A percentile compares a stretch with the other conserved stretches of the same genome.
phyloP scores from a whole-genome alignment of 1,284 basidiomycete genomes.

The Naganishia sp. region DNA sequence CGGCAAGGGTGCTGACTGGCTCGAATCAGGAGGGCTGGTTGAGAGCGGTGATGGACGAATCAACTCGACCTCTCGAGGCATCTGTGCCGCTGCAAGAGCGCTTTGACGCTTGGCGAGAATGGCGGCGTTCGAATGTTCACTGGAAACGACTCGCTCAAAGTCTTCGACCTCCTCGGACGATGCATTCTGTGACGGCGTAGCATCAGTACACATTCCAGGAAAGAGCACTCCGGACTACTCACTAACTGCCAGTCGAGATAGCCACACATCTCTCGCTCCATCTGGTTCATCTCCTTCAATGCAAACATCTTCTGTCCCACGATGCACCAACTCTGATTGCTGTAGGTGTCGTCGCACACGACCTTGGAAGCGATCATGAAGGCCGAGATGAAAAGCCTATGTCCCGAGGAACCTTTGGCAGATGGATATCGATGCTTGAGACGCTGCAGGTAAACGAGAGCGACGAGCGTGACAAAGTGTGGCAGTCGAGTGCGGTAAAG shows the following conservation, averaged over 20 bases:
- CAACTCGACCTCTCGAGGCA: not conserved
- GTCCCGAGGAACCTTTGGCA: constrained; percentile 85
- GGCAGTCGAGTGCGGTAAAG: constrained; percentile 85
- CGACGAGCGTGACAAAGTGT: constrained; percentile 76
- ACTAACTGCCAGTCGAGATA: constrained; percentile 85
- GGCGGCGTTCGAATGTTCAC: constrained; percentile 58
- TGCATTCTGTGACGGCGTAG: constrained; percentile 25
- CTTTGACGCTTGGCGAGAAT: constrained; percentile 22
- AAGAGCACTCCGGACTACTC: not conserved
- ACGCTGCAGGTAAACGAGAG: constrained; percentile 78
- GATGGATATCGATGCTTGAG: constrained; percentile 89
- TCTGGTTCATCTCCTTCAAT: constrained; percentile 88
- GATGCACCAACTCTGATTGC: constrained; percentile 92
- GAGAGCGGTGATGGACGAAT: constrained; percentile 7
- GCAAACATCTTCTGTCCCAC: constrained; percentile 90
- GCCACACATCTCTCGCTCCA: constrained; percentile 91
- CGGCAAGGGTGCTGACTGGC: constrained; percentile 15
- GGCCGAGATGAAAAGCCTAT: constrained; percentile 85
- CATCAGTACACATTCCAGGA: not conserved
- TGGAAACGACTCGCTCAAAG: constrained; percentile 65
- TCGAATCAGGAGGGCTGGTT: not conserved
- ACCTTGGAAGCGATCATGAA: constrained; percentile 75
- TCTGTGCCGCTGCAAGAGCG: constrained; percentile 15
- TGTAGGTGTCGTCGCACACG: constrained; percentile 93
- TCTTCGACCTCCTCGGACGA: constrained; percentile 62